phyloP scores from a whole-genome alignment of 345 rosid genomes.

The Rhodomyrtus tomentosa region DNA sequence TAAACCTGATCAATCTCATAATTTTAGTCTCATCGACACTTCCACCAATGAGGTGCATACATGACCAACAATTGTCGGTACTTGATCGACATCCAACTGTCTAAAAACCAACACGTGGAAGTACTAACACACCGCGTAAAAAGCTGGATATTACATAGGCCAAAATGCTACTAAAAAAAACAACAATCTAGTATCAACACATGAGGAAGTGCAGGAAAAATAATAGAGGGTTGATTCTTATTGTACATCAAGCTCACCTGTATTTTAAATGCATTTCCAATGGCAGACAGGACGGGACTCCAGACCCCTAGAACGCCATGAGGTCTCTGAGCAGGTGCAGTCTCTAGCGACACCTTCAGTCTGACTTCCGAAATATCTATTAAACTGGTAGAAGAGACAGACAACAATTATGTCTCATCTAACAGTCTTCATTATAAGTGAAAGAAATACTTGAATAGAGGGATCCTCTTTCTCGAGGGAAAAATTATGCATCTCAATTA shows the following conservation, averaged over 20 bases:
- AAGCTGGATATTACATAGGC: neutral
- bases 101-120: neutral
- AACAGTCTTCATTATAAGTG: neutral
- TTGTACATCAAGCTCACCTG: slow-evolving; percentile 43
- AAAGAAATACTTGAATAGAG: neutral
- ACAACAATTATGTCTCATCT: neutral
- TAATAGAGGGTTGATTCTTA: neutral
- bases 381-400: slow-evolving; percentile 43
- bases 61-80: neutral
- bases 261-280: slow-evolving; percentile 94
- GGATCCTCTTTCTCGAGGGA: neutral
- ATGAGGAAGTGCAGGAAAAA: neutral
- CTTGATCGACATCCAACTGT: neutral
- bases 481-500: neutral
- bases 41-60: neutral
- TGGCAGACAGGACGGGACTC: slow-evolving; percentile 91
- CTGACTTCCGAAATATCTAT: slow-evolving; percentile 94
- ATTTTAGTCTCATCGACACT: neutral
- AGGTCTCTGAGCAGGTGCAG: slow-evolving; percentile 90
- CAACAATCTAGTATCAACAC: neutral
- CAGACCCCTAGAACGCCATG: slow-evolving; percentile 89
- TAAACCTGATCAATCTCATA: neutral
- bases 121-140: neutral
- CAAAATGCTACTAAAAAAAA: neutral
- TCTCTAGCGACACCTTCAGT: slow-evolving; percentile 77